Evolutionary conservation across 2,329 filamentous ascomycete genomes (phyloP), one percentile per base, ranked within the genome.

Genomic region (Escovopsis sp.): DNA sequence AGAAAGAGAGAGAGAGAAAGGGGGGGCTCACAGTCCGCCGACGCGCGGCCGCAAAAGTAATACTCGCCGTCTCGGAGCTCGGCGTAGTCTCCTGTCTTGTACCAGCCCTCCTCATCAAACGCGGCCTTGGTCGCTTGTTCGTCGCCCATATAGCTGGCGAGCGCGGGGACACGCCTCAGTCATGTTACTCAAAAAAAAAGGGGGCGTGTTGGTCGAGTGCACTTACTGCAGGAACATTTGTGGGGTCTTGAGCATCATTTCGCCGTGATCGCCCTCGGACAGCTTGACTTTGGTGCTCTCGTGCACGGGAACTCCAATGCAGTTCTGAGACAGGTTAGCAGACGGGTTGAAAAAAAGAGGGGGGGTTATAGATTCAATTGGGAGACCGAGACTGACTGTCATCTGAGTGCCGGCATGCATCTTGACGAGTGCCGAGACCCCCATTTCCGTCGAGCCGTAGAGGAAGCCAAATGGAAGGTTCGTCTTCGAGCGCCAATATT

Each of bases 51-150:
- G 9, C 45, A 45, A 30, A 51, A 53, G 6, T 48, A 37, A 26
- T 45, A 51, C 18, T 53, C 48, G 35, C 49, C 49, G n/a, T 48
- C 44, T 10, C 34, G 85, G 12, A 94, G 69, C 44, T 77, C 73
- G 55, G 77, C 83, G 49, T 94, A 85, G 56, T 94, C 88, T 40
- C 88, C 88, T 0, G 86, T 94, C 56, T 81, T 80, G 72, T 94
- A 94, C 85, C 86, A 94, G 47, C 87, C 88, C 48, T 94, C 84
- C 26, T 77, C 70, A 7, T 86, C 84, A 41, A 94, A 70, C 0
- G 80, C 72, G 59, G 85, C 85, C 42, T 68, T 64, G 1, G 86
- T 94, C 67, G 93, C 85, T 47, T 80, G 82, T 1, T 77, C 71
- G 61, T 89, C 41, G 2, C 45, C 50, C 18, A 53, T 40, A 23